These are phyloP conservation scores for Schizosaccharomyces lindneri DNA, from an alignment of 805 yeast species.

Conservation along the genomic window DNA sequence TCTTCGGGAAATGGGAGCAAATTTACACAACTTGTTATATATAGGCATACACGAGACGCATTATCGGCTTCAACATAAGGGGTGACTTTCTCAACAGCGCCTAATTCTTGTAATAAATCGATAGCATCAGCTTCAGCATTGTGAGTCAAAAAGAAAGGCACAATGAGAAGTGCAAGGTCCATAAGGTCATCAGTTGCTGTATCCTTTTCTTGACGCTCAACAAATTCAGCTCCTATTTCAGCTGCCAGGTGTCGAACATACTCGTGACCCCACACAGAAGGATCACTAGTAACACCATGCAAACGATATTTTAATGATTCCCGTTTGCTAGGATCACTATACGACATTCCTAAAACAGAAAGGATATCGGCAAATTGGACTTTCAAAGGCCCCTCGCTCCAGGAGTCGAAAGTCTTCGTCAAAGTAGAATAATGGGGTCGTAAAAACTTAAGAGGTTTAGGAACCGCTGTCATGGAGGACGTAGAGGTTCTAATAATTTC, in stretches of 20 bases:
- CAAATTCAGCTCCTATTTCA: conserved; percentile 72
- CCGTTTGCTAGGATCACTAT: conserved; percentile 52
- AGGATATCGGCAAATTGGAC: conserved; percentile 59
- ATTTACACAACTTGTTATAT: conserved; percentile 92
- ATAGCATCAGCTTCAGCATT: conserved; percentile 98
- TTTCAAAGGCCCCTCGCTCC: conserved; percentile 25
- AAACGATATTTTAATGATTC: conserved; percentile 66
- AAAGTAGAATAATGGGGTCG: conserved; percentile 65
- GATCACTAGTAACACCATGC: conserved; percentile 27
- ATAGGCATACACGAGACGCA: conserved; percentile 70
- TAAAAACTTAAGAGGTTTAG: conserved; percentile 87
- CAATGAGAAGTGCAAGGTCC: conserved; percentile 46
- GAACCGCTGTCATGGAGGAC: conserved; percentile 97
- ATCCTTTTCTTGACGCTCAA: conserved; percentile 11
- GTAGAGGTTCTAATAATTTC: conserved; percentile 71
- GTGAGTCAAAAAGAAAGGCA: conserved; percentile 74
- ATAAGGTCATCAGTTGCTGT: conserved; percentile 19
- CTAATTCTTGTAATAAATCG: conserved; percentile 73
- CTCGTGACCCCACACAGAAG: conserved; percentile 93
- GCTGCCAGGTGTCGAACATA: conserved; percentile 86
- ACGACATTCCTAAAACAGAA: conserved; percentile 87
- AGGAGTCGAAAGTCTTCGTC: conserved; percentile 35
- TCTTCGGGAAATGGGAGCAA: conserved; percentile 89
- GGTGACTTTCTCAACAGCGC: conserved; percentile 58
- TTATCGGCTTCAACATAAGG: conserved; percentile 67